A percentile compares a stretch with the other conserved stretches of the same genome.
Evolutionary conservation across 192 early-diverging fungal genomes (phyloP).

Genomic region (Coemansia sp.): DNA sequence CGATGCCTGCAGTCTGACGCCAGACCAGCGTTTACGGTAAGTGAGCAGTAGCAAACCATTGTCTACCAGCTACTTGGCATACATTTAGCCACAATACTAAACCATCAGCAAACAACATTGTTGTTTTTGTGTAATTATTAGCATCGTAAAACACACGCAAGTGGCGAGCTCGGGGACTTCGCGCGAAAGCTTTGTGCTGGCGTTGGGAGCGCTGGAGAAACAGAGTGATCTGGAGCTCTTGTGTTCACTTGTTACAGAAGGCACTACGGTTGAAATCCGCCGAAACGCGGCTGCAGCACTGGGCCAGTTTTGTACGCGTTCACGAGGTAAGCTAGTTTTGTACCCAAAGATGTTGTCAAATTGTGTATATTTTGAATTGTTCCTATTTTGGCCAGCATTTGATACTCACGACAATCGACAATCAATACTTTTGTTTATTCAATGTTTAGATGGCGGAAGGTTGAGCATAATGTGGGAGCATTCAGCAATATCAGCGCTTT

Average conservation of each 20-base stretch:
- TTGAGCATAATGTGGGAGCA: slow-evolving; percentile 5
- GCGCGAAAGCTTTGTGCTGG: slow-evolving; percentile 44
- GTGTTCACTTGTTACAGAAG: slow-evolving; percentile 18
- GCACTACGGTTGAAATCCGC: slow-evolving; percentile 39
- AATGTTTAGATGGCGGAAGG: slow-evolving; percentile 2
- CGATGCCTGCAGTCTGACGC: slow-evolving; percentile 27
- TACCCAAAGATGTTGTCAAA: neutral
- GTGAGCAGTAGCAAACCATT: neutral
- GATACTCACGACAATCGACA: neutral
- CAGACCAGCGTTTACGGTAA: slow-evolving; percentile 35
- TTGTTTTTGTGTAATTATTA: slow-evolving; percentile 2
- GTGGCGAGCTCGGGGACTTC: slow-evolving; percentile 33
- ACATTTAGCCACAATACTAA: neutral
- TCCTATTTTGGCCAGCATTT: neutral
- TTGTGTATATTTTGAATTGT: neutral
- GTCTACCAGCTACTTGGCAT: neutral
- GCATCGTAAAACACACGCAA: slow-evolving; percentile 21
- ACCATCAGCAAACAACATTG: neutral
- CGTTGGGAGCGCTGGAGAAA: slow-evolving; percentile 30
- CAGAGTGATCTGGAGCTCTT: slow-evolving; percentile 19
- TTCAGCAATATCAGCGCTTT: slow-evolving; percentile 53
- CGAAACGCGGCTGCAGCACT: slow-evolving; percentile 38
- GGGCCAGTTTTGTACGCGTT: slow-evolving; percentile 27
- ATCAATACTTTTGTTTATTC: neutral
- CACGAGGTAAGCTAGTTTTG: slow-evolving; percentile 15